Conservation (phyloP, 2,329 filamentous ascomycete genomes). For the Ilyonectria destructans region DNA sequence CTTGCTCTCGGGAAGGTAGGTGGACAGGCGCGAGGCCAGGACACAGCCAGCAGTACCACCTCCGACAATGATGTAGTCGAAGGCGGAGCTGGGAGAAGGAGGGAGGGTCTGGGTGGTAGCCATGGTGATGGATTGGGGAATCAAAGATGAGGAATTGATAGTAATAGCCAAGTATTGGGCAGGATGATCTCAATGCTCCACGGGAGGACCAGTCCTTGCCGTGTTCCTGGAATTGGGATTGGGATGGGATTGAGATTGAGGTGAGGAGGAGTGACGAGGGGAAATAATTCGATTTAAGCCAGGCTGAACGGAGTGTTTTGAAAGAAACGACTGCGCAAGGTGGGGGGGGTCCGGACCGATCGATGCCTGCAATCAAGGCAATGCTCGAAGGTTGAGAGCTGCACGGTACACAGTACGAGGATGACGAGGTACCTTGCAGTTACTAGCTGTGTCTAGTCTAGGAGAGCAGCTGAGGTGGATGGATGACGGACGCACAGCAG, state of each 20-base stretch:
- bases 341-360: conserved; percentile 25
- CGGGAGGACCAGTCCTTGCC: conserved; percentile 18
- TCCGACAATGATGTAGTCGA: conserved; percentile 89
- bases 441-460: conserved; percentile 12
- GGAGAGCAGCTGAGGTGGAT: conserved; percentile 16
- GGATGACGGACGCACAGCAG: conserved; percentile 19
- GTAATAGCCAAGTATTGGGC: background rate
- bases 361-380: conserved; percentile 17
- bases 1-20: conserved; percentile 87
- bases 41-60: conserved; percentile 92
- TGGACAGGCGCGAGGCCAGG: conserved; percentile 83
- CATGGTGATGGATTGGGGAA: conserved; percentile 60
- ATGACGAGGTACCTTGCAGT: conserved; percentile 30
- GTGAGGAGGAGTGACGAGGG: conserved; percentile 1
- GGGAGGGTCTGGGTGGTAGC: conserved; percentile 79
- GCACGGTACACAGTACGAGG: conserved; percentile 28
- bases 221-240: conserved; percentile 11
- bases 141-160: conserved; percentile 9
- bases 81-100: conserved; percentile 75
- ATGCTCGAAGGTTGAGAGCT: background rate
- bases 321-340: conserved; percentile 22
- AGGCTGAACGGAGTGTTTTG: conserved; percentile 22
- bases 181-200: conserved; percentile 6
- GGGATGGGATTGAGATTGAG: background rate
- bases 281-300: conserved; percentile 7